Evolutionary conservation across 2,329 filamentous ascomycete genomes (phyloP), one percentile per base, ranked within the genome.

Genomic region (Ophiostoma sp.): DNA sequence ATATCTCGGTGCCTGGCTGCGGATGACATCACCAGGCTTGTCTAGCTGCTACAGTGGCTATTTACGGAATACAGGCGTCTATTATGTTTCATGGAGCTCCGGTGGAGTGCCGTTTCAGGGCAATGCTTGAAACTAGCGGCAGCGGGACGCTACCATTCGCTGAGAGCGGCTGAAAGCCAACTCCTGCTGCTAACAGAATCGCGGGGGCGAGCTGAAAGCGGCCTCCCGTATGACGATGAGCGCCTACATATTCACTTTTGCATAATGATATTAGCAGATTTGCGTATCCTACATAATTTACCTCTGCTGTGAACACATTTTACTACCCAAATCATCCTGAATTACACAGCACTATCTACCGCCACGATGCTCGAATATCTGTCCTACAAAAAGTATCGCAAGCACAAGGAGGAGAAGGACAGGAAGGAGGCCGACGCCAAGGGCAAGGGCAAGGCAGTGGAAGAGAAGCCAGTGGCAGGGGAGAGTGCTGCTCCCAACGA

Each of bases 351-450:
- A 55, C 18, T 14, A 42, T 11, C 49, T 5, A 52, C 49, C 12
- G 49, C 49, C 60, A 63, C 38, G 38, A 64, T 64, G 63, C 42
- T 64, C 12, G 63, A 64, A 64, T 47, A 64, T 18, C 9, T 64
- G 41, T 64, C 63, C 12, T 64, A 64, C 63, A 64, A 64, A 27
- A 64, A 45, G n/a, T 64, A 64, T 42, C 63, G 63, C 42, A 86
- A 88, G 77, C 78, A 84, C 75, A 82, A 80, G 73, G 81, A 79
- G 2, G 80, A 85, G 69, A 70, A 66, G 70, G 77, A 77, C 16
- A 76, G 75, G 41, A 74, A 75, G 63, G 72, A 75, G 36, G 71
- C 47, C 41, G 45, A 75, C 7, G 71, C 44, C n/a, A 55, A 49
- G 47, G 16, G 8, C 58, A 64, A 64, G n/a, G 41, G 42, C 41